Conservation (phyloP, 2,329 filamentous ascomycete species). For the Ophiostoma sp. region DNA sequence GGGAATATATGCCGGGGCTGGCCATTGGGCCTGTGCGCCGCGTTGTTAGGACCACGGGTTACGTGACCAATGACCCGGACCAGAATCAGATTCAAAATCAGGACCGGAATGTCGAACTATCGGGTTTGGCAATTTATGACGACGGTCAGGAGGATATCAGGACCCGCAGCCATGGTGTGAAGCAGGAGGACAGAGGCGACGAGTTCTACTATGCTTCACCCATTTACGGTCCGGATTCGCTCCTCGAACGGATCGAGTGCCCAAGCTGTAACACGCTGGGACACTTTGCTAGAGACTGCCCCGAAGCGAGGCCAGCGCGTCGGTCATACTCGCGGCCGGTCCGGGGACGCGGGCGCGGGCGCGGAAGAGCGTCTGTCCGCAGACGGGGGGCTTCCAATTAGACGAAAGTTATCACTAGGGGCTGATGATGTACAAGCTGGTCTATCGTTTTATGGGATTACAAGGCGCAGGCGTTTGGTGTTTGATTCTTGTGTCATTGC, state of each 20-base stretch:
- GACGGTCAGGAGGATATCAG: too few species aligned
- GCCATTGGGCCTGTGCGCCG: background rate
- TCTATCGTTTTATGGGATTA: background rate
- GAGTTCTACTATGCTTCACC: background rate
- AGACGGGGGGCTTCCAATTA: background rate
- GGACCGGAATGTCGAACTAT: background rate
- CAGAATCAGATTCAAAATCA: background rate
- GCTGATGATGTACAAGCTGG: background rate
- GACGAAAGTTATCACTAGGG: background rate
- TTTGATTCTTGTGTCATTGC: background rate
- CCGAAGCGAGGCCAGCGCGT: background rate
- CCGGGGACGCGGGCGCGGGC: background rate
- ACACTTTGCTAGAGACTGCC: background rate
- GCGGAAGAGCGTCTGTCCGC: background rate
- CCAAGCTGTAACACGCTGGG: background rate
- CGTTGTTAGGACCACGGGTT: too few species aligned
- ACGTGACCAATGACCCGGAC: background rate
- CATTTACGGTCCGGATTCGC: background rate
- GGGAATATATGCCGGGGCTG: background rate
- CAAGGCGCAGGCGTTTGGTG: background rate
- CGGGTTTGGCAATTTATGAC: background rate
- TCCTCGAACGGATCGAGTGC: background rate
- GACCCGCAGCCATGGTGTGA: background rate
- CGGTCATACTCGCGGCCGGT: background rate
- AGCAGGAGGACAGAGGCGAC: background rate